Base-by-base conservation (phyloP, 139 green algal species). In the Auxenochlorella pyrenoidosa region DNA sequence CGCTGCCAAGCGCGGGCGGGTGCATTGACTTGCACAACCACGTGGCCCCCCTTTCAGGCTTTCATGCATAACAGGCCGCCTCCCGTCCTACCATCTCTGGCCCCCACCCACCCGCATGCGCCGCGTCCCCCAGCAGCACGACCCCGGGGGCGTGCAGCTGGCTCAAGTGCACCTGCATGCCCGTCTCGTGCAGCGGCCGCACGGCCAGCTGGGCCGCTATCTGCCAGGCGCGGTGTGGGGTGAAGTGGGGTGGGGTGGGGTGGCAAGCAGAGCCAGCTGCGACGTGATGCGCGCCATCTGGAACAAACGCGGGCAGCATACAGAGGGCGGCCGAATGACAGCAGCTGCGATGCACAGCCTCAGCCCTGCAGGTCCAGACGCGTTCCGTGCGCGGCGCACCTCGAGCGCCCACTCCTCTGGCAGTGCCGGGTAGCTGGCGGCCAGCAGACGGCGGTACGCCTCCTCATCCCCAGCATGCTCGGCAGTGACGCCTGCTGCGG, bases 171-270 rank as follows among this genome's bases (percentile, higher is more conserved):
- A 70, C 77, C 77, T 83, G 77, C 77, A 71, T 71, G 4, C 77
- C 77, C 47, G 77, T 83, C 77, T 83, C 77, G 21, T 70, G 34
- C 47, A 83, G 77, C 77, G 77, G 77, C 24, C 77, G 77, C 47
- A 5, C 47, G 12, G 77, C 77, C 77, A 83, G 26, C n/a, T 83
- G 77, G 32, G 12, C 32, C 10, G 77, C 47, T 32, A 70, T 82
- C 75, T 82, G 75, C 75, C 36, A 12, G 73, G 40, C 34, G 36
- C 13, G 41, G 36, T 13, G 40, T 5, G 12, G 12, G 36, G 21
- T 5, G 13, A n/a, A n/a, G n/a, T n/a, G n/a, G n/a, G n/a, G n/a
- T n/a, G 28, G 75, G 32, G 75, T 18, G 5, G 21, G 59, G 59
- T 68, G 59, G 63, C 63, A 34, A 71, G 63, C 30, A 21, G 28